Evolutionary conservation across 2,329 filamentous ascomycete species (phyloP).

Genomic region (Rhinocladiella similis): DNA sequence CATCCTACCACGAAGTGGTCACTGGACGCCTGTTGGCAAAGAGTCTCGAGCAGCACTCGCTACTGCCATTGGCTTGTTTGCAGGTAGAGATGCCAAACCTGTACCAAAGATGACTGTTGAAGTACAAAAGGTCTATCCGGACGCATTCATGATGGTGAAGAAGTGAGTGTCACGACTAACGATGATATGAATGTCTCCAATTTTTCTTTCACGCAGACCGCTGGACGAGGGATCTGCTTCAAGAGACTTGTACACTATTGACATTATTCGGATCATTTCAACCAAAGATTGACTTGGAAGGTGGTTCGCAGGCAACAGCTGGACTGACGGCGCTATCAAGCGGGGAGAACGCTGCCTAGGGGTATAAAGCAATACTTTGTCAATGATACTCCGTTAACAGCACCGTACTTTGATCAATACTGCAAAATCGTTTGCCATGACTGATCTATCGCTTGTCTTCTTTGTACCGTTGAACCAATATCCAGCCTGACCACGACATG

Average conservation of each 20-base stretch:
- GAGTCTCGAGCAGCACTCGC: slow-evolving; percentile 45
- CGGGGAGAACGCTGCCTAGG: too few species aligned
- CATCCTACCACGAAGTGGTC: slow-evolving; percentile 50
- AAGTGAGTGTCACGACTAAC: slow-evolving; percentile 21
- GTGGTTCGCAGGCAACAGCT: neutral
- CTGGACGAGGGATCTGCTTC: neutral
- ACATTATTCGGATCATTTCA: neutral
- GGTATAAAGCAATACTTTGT: too few species aligned
- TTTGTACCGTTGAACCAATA: neutral
- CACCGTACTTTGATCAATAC: too few species aligned
- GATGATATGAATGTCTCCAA: neutral
- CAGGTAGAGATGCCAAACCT: slow-evolving; percentile 13
- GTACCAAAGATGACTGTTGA: slow-evolving; percentile 23
- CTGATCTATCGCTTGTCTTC: neutral
- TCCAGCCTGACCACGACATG: slow-evolving; percentile 5
- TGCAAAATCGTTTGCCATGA: neutral
- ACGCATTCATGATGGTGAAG: slow-evolving; percentile 24
- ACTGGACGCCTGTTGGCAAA: slow-evolving; percentile 55
- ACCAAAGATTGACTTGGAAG: too few species aligned
- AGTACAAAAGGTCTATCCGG: slow-evolving; percentile 26
- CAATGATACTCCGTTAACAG: too few species aligned
- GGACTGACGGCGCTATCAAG: neutral
- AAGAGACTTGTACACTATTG: neutral
- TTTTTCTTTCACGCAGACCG: neutral
- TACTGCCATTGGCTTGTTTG: slow-evolving; percentile 28